Percentiles rank a stretch among this genome's conserved stretches.
Evolutionary conservation across 345 rosid genomes (phyloP).

Genomic region (Brassica carinata): DNA sequence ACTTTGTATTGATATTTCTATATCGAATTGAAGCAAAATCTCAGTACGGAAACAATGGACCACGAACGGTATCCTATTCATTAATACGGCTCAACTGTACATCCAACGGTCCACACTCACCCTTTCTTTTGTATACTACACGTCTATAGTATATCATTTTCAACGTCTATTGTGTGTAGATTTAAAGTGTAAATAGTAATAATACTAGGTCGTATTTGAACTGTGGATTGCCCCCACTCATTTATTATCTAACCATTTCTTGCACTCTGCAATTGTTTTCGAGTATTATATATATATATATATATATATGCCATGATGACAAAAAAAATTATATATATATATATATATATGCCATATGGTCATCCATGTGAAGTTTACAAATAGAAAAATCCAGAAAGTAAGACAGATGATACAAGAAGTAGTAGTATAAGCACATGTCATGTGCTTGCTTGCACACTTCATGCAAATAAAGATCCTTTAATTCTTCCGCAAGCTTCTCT

Average conservation of each 20-base stretch:
- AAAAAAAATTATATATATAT: not conserved
- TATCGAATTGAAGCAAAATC: constrained; percentile 30
- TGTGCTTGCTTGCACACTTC: constrained; percentile 33
- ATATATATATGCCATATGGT: constrained; percentile 9
- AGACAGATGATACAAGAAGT: not conserved
- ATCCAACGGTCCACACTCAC: constrained; percentile 30
- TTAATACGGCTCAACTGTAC: constrained; percentile 31
- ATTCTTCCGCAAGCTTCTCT: constrained; percentile 46
- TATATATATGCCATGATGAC: not conserved
- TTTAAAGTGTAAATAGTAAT: not conserved
- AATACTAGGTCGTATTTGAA: not conserved
- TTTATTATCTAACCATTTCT: constrained; percentile 37
- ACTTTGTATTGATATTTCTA: constrained; percentile 22
- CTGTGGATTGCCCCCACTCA: constrained; percentile 14
- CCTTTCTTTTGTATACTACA: constrained; percentile 11
- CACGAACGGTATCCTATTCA: constrained; percentile 21
- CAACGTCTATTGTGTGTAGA: not conserved
- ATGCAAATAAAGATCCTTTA: constrained; percentile 39
- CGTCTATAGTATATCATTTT: constrained; percentile 20
- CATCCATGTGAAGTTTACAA: constrained; percentile 30
- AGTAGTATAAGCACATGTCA: constrained; percentile 31
- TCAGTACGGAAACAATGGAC: constrained; percentile 32
- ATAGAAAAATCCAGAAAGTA: constrained; percentile 15
- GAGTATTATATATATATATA: constrained; percentile 14
- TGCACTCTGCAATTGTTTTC: constrained; percentile 7